Conservation (phyloP, 1,284 basidiomycete genomes). For the Lignosus rhinocerotis region DNA sequence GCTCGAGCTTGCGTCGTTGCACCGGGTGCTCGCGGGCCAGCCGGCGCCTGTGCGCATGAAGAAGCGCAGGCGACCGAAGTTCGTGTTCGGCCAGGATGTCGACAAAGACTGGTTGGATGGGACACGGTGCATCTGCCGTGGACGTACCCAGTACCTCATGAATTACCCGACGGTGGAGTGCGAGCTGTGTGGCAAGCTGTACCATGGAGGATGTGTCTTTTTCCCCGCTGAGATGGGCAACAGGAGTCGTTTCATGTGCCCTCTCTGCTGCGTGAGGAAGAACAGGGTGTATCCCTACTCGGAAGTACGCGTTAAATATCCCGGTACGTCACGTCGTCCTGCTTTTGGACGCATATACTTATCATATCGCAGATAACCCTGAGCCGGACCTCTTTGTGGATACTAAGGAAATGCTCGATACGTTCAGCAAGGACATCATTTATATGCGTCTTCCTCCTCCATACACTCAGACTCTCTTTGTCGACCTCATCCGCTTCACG, state of each 20-base stretch:
- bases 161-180: constrained; percentile 67
- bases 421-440: constrained; percentile 68
- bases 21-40: constrained; percentile 73
- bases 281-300: constrained; percentile 66
- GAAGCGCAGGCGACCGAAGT: constrained; percentile 68
- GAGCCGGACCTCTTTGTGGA: constrained; percentile 64
- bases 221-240: constrained; percentile 47
- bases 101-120: constrained; percentile 73
- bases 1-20: constrained; percentile 74
- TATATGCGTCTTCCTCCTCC: constrained; percentile 66
- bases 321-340: constrained; percentile 46
- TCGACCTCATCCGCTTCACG: constrained; percentile 69
- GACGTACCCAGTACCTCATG: constrained; percentile 58
- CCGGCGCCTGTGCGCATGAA: constrained; percentile 50
- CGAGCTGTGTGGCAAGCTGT: constrained; percentile 60
- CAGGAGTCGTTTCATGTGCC: constrained; percentile 57
- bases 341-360: background rate
- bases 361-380: constrained; percentile 38
- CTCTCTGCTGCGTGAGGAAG: constrained; percentile 74
- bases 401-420: constrained; percentile 70
- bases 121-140: constrained; percentile 79
- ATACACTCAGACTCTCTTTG: constrained; percentile 65
- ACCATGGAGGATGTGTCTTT: constrained; percentile 78
- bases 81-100: constrained; percentile 74
- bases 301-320: constrained; percentile 69